Percentiles rank a stretch among this genome's conserved stretches.
Evolutionary conservation across 2,329 filamentous ascomycete genomes (phyloP).

Genomic region (Diplodia scrobiculata): DNA sequence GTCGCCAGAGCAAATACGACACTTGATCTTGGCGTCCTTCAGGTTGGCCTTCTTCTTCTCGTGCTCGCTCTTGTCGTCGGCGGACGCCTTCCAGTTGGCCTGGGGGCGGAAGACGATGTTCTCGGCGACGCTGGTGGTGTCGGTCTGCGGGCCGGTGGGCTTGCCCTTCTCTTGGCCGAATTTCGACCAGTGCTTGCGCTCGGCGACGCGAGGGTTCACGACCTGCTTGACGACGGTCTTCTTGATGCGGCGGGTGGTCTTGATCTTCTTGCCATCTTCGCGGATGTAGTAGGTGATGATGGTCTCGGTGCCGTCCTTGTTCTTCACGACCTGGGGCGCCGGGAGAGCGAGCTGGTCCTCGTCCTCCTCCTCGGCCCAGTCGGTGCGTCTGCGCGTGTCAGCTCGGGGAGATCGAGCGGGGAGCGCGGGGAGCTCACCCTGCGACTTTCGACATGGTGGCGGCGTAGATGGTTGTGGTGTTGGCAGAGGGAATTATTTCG

Average conservation of each 20-base stretch:
- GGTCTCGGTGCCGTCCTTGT: constrained; percentile 98
- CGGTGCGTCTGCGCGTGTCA: constrained; percentile 56
- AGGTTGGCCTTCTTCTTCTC: constrained; percentile 70
- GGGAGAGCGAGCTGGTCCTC: constrained; percentile 85
- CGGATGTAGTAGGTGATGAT: constrained; percentile 87
- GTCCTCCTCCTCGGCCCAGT: constrained; percentile 92
- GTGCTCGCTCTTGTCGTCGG: constrained; percentile 73
- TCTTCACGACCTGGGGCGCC: constrained; percentile 82
- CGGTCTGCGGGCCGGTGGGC: constrained; percentile 74
- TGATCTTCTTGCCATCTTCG: constrained; percentile 92
- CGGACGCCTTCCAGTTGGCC: constrained; percentile 89
- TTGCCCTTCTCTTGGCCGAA: constrained; percentile 91
- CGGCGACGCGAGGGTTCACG: constrained; percentile 94
- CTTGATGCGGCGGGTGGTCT: constrained; percentile 93
- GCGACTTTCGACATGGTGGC: constrained; percentile 44
- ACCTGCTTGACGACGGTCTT: constrained; percentile 87
- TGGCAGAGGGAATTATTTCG: constrained; percentile 23
- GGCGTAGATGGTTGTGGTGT: constrained; percentile 12
- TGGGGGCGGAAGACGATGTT: constrained; percentile 97
- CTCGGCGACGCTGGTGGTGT: constrained; percentile 92
- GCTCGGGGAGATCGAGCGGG: neutral
- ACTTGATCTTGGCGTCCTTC: constrained; percentile 99
- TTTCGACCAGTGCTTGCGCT: constrained; percentile 90
- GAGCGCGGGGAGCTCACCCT: constrained; percentile 36
- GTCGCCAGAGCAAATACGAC: constrained; percentile 96